Evolutionary conservation across 2,329 filamentous ascomycete genomes (phyloP), one percentile per base, ranked within the genome.

Genomic region (Didymella lethalis): DNA sequence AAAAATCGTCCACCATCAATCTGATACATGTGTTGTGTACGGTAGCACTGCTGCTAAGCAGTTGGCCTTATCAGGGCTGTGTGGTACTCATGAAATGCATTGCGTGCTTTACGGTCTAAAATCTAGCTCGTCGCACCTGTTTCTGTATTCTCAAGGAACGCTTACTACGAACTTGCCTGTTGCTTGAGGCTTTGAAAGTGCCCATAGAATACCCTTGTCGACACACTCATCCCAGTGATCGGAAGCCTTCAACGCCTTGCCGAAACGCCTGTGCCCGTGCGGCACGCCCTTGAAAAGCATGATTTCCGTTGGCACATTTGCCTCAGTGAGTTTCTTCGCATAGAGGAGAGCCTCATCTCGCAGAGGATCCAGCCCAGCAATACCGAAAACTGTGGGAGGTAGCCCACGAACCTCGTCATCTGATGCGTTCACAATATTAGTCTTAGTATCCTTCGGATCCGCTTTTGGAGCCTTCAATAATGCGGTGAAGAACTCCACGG

Each of bases 281-380:
- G 85, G 85, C 0, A 86, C 70, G 0, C 84, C 84, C 26, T 75
- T 78, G 67, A 85, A 85, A 0, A 86, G 61, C 54, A 79, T 73
- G 0, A 81, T 70, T 53, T 83, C 72, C 0, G 82, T 84, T 0
- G 83, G 79, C 0, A 86, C 81, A 76, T 81, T 80, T 48, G 79
- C 68, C 26, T 79, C 75, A 6, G 76, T 61, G 38, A 83, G 62
- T 12, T 78, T 26, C 48, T 80, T 73, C 47, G 81, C 81, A 34
- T 82, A 80, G 2, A 85, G 70, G 40, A 84, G 66, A 1, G 73
- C 82, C 58, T 85, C 82, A 32, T 84, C 82, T 26, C 83, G 74
- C 34, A 82, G 65, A 0, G 82, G 82, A 63, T 84, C 83, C 63
- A 79, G 72, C 0, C 82, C 83, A 48, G 80, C 83, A 32, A 84